A percentile compares a stretch with the other conserved stretches of the same genome.
These are phyloP conservation scores for Botrytis byssoidea DNA, from an alignment of 2,329 filamentous ascomycete species.

Conservation along the genomic window DNA sequence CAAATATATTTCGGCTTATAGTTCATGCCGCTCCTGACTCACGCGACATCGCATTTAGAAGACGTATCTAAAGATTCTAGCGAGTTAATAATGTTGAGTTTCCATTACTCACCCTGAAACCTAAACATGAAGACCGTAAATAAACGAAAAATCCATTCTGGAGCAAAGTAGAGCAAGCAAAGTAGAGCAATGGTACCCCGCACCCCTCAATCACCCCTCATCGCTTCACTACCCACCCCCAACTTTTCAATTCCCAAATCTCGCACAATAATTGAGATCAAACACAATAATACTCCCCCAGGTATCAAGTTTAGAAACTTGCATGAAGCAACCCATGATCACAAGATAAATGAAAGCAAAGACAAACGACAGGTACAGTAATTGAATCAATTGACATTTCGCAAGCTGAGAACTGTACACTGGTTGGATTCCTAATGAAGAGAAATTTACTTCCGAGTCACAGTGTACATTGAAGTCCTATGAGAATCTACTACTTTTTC, in stretches of 20 bases:
- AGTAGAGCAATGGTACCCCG: background rate
- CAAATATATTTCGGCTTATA: too few relatives aligned
- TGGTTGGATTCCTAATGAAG: background rate
- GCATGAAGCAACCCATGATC: too few relatives aligned
- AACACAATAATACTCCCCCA: background rate
- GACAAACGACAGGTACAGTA: background rate
- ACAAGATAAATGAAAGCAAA: background rate
- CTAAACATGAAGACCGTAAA: background rate
- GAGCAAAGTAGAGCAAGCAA: background rate
- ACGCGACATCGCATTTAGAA: too few relatives aligned
- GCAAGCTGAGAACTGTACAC: background rate
- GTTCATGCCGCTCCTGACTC: background rate
- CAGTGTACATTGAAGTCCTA: too few relatives aligned
- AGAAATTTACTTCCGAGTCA: background rate
- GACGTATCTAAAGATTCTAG: too few relatives aligned
- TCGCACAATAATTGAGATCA: background rate
- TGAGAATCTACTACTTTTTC: background rate
- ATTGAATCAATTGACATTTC: background rate
- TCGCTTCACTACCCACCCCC: background rate
- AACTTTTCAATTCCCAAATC: background rate
- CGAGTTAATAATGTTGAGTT: accelerated
- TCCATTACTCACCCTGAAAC: background rate
- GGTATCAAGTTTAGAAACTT: background rate
- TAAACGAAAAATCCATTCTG: too few relatives aligned
- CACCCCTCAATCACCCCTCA: background rate